A percentile compares a stretch with the other conserved stretches of the same genome.
Evolutionary conservation across 768 basidiomycete species (phyloP).

Genomic region (Kwoniella sp.): DNA sequence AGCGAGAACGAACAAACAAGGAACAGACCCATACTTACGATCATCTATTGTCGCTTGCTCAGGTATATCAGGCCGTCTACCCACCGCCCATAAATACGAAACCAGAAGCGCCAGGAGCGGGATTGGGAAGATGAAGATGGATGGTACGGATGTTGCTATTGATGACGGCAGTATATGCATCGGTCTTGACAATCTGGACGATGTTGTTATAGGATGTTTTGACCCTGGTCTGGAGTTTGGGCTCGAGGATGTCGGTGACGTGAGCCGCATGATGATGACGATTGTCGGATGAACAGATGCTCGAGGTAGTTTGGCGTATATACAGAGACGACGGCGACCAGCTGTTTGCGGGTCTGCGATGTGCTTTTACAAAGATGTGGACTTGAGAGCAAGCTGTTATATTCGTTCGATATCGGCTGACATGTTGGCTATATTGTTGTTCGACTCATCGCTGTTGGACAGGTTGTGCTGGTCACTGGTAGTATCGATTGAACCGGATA

Average conservation of each 20-base stretch:
- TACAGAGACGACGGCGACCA: too few species aligned
- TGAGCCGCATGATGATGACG: conserved; percentile 25
- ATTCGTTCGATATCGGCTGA: too few species aligned
- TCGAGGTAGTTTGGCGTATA: too few species aligned
- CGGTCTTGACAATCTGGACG: not conserved
- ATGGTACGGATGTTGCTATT: not conserved
- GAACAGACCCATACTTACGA: conserved; percentile 7
- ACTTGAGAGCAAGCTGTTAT: too few species aligned
- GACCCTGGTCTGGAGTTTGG: not conserved
- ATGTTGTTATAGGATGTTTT: not conserved
- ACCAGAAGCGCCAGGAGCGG: conserved; percentile 6
- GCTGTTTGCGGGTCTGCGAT: too few species aligned
- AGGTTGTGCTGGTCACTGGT: too few species aligned
- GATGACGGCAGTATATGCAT: not conserved
- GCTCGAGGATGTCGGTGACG: conserved; percentile 12
- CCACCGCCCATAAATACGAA: conserved; percentile 9
- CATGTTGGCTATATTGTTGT: too few species aligned
- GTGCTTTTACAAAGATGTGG: too few species aligned
- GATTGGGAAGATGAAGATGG: conserved; percentile 13
- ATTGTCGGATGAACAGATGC: too few species aligned
- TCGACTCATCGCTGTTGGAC: too few species aligned
- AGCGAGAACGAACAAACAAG: not conserved
- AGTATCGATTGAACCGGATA: too few species aligned
- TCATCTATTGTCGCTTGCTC: conserved; percentile 17
- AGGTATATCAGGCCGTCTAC: conserved; percentile 16